Evolutionary conservation across 176 grass and related monocot genomes (phyloP), one percentile per base, ranked within the genome.

Genomic region (Avena insularis): DNA sequence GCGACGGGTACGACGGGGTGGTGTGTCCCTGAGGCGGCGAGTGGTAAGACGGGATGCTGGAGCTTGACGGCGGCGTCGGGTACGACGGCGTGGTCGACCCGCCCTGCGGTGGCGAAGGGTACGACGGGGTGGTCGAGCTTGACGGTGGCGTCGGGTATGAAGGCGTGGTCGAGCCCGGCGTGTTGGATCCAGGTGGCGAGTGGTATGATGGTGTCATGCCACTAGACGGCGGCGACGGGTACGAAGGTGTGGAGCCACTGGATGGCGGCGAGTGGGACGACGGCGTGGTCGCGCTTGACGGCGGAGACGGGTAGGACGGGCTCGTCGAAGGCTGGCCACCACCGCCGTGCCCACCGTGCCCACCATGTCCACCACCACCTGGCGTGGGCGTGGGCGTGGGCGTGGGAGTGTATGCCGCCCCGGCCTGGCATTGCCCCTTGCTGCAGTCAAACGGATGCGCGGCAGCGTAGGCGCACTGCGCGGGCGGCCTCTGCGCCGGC

Each of bases 361-460:
- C 3, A 29, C 21, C 25, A 20, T 45, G 48, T 12, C 74, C 61
- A 15, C 71, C 93, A 5, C 64, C 64, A 0, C 35, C 12, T 0
- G 86, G 86, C 40, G 70, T 87, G 1, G 86, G 89, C 0, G 59
- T 17, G 84, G 67, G 89, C 0, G 35, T 36, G 67, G 71, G 71
- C 8, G 46, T 0, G 4, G 72, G 89, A 3, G 77, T 35, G 86
- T 81, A 80, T 0, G 74, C 55, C 20, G 58, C 64, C 12, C 64
- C 4, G 5, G 79, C 51, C 83, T 84, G 88, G 88, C 96, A 98
- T 23, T 94, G 85, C 8, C 87, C 90, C 89, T 90, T 98, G 80
- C 79, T 90, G 73, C 96, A 98, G 79, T 98, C 90, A 65, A 94
- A 94, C 8, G 96, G 93, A 49, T 83, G 86, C n/a, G 85, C 71